These are phyloP conservation scores for Eremothecium coryli DNA, from an alignment of 1,139 yeast genomes.

Conservation along the genomic window DNA sequence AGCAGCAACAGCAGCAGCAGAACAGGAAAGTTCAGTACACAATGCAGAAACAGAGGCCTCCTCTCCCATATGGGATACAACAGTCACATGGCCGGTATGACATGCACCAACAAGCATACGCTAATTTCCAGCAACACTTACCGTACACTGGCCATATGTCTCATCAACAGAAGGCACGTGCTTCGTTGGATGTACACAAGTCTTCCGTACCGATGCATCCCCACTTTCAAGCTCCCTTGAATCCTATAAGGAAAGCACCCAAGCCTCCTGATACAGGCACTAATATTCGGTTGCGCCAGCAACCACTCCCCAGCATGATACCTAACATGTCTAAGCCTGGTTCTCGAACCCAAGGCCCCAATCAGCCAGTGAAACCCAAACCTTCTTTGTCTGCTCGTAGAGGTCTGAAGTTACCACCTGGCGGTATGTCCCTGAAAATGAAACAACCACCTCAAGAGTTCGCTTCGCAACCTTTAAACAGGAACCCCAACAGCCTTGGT, in stretches of 20 bases:
- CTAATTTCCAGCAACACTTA: constrained; percentile 12
- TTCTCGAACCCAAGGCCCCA: constrained; percentile 2
- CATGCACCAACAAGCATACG: constrained; percentile 11
- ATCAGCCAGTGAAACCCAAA: constrained; percentile 28
- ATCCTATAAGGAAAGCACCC: constrained; percentile 24
- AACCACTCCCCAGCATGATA: too few species aligned
- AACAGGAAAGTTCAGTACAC: constrained; percentile 2
- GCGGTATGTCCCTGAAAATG: constrained; percentile 27
- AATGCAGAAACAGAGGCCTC: constrained; percentile 3
- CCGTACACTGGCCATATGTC: constrained; percentile 3
- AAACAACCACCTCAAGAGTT: constrained; percentile 22
- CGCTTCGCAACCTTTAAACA: constrained; percentile 25
- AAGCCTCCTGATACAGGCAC: constrained; percentile 15
- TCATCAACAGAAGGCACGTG: constrained; percentile 9
- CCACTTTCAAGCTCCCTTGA: constrained; percentile 11
- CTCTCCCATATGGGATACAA: not conserved
- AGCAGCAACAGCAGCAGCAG: constrained; percentile 6
- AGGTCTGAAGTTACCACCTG: constrained; percentile 30
- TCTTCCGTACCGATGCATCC: constrained; percentile 1
- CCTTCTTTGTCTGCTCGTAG: constrained; percentile 31
- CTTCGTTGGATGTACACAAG: constrained; percentile 11
- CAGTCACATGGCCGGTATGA: constrained; percentile 6
- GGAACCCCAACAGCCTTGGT: constrained; percentile 12
- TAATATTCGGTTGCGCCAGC: too few species aligned
- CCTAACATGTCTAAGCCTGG: too few species aligned